Evolutionary conservation across 176 grass and related monocot species (phyloP), one percentile per base, ranked within the genome.

Genomic region (Neostapfia colusana): DNA sequence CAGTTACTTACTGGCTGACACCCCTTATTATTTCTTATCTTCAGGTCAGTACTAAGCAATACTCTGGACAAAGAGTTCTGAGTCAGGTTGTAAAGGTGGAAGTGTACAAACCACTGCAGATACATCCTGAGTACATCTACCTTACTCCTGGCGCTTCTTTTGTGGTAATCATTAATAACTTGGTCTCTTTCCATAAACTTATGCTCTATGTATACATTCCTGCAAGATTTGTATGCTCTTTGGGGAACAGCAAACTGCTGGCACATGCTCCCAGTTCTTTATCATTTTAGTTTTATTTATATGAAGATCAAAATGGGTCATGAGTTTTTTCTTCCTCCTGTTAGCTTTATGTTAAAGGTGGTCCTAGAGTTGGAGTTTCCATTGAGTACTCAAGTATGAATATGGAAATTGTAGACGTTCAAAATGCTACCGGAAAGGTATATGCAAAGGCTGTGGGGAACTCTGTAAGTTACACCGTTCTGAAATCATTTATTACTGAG

Each of bases 11-110:
- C 67, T 80, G 69, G 62, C 16, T 65, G 40, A 44, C 10, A 26
- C 23, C 41, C 20, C 37, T 87, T 67, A 70, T 81, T 84, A 65
- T 76, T 25, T 67, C 42, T 17, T 63, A 87, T 79, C 80, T 73
- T 82, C 88, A 97, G 95, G 84, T 97, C 39, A 97, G 88, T 86
- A 59, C 73, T 62, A 97, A 67, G 76, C 91, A 90, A 86, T 27
- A 79, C 67, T 84, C 75, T 76, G 89, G 91, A 76, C 87, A 83
- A 45, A 91, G 88, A 84, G 80, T 93, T 85, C 73, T 88, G 50
- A 97, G 95, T 88, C 81, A 97, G 82, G 78, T 93, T 91, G 70
- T 97, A 55, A 91, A 92, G 38, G 87, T 97, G 55, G 95, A 97
- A 88, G 89, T 97, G 69, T 97, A 97, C 76, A 83, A 85, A 78